Percentiles rank a stretch among this genome's conserved stretches.
These are phyloP conservation scores for Candida ponderosae DNA, from an alignment of 805 yeast genomes.

Conservation along the genomic window DNA sequence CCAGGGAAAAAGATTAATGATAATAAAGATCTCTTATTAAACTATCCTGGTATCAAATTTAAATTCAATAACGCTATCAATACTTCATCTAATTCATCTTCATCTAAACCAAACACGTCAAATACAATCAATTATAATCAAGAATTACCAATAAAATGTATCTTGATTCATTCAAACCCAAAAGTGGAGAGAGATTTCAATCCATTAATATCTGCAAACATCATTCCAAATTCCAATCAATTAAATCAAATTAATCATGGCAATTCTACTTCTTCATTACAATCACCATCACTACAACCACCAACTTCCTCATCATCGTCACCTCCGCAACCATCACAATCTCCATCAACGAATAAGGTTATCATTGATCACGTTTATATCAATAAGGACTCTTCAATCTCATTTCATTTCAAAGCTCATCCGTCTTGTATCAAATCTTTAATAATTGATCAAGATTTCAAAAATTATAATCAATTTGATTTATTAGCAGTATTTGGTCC, in stretches of 20 bases:
- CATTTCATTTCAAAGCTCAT: slow-evolving; percentile 20
- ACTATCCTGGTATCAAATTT: slow-evolving; percentile 52
- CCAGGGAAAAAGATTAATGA: slow-evolving; percentile 35
- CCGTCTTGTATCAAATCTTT: slow-evolving; percentile 9
- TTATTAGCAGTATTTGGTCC: slow-evolving; percentile 42
- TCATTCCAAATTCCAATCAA: slow-evolving; percentile 6
- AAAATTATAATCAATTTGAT: slow-evolving; percentile 41
- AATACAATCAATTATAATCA: no score
- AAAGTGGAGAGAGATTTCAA: slow-evolving; percentile 1
- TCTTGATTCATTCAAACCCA: no score
- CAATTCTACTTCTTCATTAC: no score
- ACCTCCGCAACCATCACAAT: not conserved
- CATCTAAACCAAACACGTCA: no score
- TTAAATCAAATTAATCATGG: no score
- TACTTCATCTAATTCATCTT: no score
- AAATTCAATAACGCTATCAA: slow-evolving; percentile 23
- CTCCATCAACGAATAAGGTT: not conserved
- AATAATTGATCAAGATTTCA: slow-evolving; percentile 21
- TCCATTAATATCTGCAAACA: not conserved
- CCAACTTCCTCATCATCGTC: no score
- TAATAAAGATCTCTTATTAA: slow-evolving; percentile 29
- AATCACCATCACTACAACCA: no score
- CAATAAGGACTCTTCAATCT: slow-evolving; percentile 11
- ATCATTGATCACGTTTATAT: slow-evolving; percentile 5
- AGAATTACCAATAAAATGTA: no score